Conservation (phyloP, 1,284 basidiomycete species). For the Thelephora terrestris region DNA sequence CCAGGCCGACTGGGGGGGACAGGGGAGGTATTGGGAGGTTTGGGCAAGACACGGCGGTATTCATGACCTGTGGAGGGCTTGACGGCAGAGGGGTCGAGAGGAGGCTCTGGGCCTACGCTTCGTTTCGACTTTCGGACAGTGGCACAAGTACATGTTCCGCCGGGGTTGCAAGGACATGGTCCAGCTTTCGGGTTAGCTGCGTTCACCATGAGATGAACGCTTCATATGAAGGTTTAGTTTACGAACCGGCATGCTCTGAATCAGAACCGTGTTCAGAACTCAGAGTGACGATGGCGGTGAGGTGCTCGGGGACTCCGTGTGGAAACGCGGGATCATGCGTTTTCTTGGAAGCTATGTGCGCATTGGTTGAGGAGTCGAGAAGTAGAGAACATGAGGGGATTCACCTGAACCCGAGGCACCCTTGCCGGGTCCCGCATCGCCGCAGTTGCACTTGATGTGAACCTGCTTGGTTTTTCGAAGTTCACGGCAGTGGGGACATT, state of each 20-base stretch:
- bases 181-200: background rate
- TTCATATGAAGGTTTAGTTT: background rate
- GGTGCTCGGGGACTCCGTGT: background rate
- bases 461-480: slow-evolving; percentile 67
- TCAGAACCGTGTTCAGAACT: background rate
- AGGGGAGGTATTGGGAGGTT: background rate
- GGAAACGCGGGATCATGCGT: background rate
- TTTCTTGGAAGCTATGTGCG: background rate
- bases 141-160: background rate
- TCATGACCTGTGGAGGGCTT: background rate
- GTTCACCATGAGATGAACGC: too few species aligned
- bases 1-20: background rate
- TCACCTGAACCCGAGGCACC: background rate
- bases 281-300: background rate
- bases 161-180: background rate
- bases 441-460: slow-evolving; percentile 59
- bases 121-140: background rate
- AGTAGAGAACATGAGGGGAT: background rate
- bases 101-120: background rate
- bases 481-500: slow-evolving; percentile 70
- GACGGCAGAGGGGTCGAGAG: background rate
- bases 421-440: background rate
- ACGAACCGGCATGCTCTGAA: background rate
- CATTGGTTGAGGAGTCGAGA: background rate
- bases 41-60: background rate